A percentile compares a stretch with the other conserved stretches of the same genome.
These are phyloP conservation scores for Saturnispora sekii DNA, from an alignment of 805 yeast genomes.

Conservation along the genomic window DNA sequence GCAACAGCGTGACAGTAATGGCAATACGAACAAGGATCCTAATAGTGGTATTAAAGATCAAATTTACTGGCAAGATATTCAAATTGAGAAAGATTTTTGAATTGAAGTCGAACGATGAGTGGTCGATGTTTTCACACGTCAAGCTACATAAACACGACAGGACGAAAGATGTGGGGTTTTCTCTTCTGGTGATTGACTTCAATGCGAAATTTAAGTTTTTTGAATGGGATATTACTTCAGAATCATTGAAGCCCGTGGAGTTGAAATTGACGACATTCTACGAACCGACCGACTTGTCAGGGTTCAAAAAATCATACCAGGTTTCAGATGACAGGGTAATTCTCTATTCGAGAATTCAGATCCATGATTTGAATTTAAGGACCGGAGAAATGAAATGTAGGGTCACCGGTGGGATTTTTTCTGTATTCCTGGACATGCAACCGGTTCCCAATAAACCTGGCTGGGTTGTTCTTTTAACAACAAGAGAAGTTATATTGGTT, in stretches of 20 bases:
- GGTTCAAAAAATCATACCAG: conserved; percentile 46
- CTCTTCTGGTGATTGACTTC: conserved; percentile 38
- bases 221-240: conserved; percentile 10
- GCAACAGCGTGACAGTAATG: neutral
- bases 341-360: conserved; percentile 34
- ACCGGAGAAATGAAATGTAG: conserved; percentile 25
- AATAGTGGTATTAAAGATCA: neutral
- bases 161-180: conserved; percentile 13
- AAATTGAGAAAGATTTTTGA: conserved; percentile 2
- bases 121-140: conserved; percentile 8
- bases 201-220: conserved; percentile 43
- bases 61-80: neutral
- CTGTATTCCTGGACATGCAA: conserved; percentile 37
- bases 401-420: conserved; percentile 45
- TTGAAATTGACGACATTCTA: conserved; percentile 19
- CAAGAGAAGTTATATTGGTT: conserved; percentile 54
- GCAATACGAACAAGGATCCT: conserved; percentile 1
- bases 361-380: conserved; percentile 26
- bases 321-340: conserved; percentile 25
- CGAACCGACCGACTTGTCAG: conserved; percentile 44
- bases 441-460: conserved; percentile 16
- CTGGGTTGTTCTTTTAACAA: conserved; percentile 48
- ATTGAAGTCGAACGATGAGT: conserved; percentile 3
- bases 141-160: neutral
- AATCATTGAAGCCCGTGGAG: neutral